Evolutionary conservation across 768 basidiomycete genomes (phyloP), one percentile per base, ranked within the genome.

Genomic region (Lactarius hatsudake): DNA sequence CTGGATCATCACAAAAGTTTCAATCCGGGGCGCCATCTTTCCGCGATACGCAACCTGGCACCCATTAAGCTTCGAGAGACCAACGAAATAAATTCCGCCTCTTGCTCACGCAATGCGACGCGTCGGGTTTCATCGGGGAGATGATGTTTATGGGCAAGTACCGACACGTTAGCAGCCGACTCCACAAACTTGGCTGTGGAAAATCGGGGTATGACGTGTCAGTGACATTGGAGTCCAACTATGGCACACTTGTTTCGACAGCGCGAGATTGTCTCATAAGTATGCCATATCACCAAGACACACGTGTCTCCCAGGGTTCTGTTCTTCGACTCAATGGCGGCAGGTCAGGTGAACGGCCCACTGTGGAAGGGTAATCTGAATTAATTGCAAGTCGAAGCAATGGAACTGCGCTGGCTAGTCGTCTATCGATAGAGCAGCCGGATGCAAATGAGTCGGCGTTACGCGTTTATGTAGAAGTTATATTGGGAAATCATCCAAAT

Each of bases 401-500:
- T 7, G 15, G 5, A 32, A 53, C 38, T 43, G 48, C 40, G 28
- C 34, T 36, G 56, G 56, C n/a, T 20, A 40, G 28, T 20, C 40
- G 23, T 42, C 54, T 56, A 36, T 36, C 17, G 8, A 32, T 32
- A 32, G 32, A 42, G 20, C 15, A 2, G 23, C 20, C 4, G 51
- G 9, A 54, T 48, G 40, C 30, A 30, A 38, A 38, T 15, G 40
- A 23, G 28, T 64, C 57, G 51, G 40, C 43, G 42, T 68, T 36
- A 68, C 18, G 28, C 42, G 69, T 77, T 78, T 73, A 95, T 84
- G 77, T 96, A 96, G 76, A 85, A 91, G 59, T 87, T 84, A 73
- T 94, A 93, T 73, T 94, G 90, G 26, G 78, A 79, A 71, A 91
- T 78, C 94, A 96, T 96, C 94, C 94, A 96, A 62, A 89, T 76